A percentile compares a stretch with the other conserved stretches of the same genome.
Evolutionary conservation across 2,329 filamentous ascomycete species (phyloP).

Genomic region (Lasiodiplodia gonubiensis): DNA sequence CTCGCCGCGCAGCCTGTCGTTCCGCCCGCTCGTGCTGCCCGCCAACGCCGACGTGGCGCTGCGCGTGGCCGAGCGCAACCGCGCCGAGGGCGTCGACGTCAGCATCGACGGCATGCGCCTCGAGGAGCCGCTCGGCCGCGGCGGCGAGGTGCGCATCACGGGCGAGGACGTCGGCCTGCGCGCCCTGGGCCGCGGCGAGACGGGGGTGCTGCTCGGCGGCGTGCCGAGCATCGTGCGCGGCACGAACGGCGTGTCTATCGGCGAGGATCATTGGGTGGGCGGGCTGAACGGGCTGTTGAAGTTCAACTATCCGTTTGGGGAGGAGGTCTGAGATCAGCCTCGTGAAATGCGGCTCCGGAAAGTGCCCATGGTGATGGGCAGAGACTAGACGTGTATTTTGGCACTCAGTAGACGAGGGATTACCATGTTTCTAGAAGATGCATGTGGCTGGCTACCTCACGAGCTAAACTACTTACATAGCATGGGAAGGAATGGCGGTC

Average conservation of each 20-base stretch:
- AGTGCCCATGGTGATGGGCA: too few relatives aligned
- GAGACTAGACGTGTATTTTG: not conserved
- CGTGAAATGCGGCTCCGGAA: too few relatives aligned
- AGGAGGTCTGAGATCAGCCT: conserved; percentile 39
- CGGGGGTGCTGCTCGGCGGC: conserved; percentile 70
- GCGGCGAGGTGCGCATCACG: conserved; percentile 81
- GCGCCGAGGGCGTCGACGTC: conserved; percentile 56
- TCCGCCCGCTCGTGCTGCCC: conserved; percentile 87
- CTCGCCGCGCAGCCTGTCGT: conserved; percentile 88
- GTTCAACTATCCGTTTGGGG: conserved; percentile 96
- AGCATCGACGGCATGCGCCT: conserved; percentile 56
- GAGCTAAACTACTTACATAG: not conserved
- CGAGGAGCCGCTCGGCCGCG: conserved; percentile 45
- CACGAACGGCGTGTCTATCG: conserved; percentile 48
- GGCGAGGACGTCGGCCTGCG: conserved; percentile 74
- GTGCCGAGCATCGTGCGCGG: conserved; percentile 89
- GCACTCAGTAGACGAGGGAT: not conserved
- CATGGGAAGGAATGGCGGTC: not conserved
- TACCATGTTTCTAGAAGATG: not conserved
- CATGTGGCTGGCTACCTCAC: not conserved
- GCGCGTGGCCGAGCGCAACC: conserved; percentile 70
- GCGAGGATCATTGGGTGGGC: conserved; percentile 94
- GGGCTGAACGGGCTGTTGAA: conserved; percentile 92
- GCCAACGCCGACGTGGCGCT: conserved; percentile 84
- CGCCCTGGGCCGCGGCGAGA: conserved; percentile 49